phyloP scores from a whole-genome alignment of 1,139 yeast species.

The Trichomonascaceae sp. region DNA sequence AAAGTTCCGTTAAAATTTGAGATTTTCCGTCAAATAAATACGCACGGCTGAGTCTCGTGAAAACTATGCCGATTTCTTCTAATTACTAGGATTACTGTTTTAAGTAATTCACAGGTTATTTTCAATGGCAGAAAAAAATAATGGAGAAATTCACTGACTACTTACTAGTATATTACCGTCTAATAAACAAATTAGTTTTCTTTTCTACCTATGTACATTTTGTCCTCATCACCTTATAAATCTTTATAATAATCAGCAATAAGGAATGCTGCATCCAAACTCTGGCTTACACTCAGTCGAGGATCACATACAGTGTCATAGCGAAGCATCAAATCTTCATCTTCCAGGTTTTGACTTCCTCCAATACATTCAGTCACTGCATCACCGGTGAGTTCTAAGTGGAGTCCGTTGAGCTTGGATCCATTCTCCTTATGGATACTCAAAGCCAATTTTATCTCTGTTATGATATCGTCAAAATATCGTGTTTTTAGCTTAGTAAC shows the following conservation, averaged over 20 bases:
- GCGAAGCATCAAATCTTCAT: constrained; percentile 36
- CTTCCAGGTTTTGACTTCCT: constrained; percentile 37
- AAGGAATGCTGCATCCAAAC: constrained; percentile 39
- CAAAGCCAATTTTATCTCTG: constrained; percentile 35
- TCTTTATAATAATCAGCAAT: constrained; percentile 34
- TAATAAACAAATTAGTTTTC: too few species aligned
- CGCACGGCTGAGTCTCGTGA: neutral
- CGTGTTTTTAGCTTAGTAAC: constrained; percentile 38
- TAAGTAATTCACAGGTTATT: too few species aligned
- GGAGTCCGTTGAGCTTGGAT: constrained; percentile 37
- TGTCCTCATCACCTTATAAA: neutral
- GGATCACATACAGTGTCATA: constrained; percentile 43
- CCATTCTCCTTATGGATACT: constrained; percentile 33
- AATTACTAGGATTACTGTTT: too few species aligned
- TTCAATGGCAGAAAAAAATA: too few species aligned
- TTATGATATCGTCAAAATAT: constrained; percentile 38
- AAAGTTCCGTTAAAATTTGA: neutral
- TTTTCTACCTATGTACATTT: neutral
- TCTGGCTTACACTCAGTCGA: constrained; percentile 36
- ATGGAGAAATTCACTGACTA: too few species aligned
- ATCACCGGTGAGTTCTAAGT: constrained; percentile 41
- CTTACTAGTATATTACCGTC: too few species aligned
- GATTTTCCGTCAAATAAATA: neutral
- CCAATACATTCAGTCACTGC: constrained; percentile 43
- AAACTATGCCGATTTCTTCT: neutral